A percentile compares a stretch with the other conserved stretches of the same genome.
Evolutionary conservation across 176 grass and related monocot genomes (phyloP).

Genomic region (maize (Zea mays)): Zm-B73-REFERENCE-NAM-5.0 NC_050105.1:25127501-25128000

Average conservation of each 20-base stretch:
- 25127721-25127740: neutral
- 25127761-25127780: slow-evolving; percentile 1
- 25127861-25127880: no score
- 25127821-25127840: no score
- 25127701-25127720: neutral
- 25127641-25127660: neutral
- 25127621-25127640: neutral
- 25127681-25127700: neutral
- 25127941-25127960: no score
- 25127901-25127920: no score
- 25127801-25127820: no score
- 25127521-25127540: neutral
- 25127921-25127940: no score
- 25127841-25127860: no score
- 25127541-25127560: neutral
- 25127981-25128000: no score
- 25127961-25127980: no score
- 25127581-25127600: neutral
- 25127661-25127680: neutral
- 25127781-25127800: no score
- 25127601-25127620: neutral
- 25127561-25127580: neutral
- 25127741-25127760: neutral
- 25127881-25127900: no score
- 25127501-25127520: slow-evolving; percentile 46